A percentile compares a stretch with the other conserved stretches of the same genome.
Conservation (phyloP, 495 filamentous ascomycete species). For the Neurospora sp. region DNA sequence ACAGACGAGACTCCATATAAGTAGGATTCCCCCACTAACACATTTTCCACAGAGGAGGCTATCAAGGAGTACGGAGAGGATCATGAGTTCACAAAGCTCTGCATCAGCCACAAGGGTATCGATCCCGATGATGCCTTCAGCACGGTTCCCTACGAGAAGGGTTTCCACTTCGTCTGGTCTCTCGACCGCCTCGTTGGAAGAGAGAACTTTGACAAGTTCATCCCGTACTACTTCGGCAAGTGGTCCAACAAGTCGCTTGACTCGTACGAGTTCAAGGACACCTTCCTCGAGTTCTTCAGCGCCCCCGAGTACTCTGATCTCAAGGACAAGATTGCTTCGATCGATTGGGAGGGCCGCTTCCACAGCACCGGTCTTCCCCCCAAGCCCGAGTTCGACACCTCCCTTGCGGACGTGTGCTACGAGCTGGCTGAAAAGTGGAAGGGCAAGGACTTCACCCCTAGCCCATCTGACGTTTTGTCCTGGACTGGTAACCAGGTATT, state of each 20-base stretch:
- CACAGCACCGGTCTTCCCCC: constrained; percentile 77
- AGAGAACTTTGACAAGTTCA: constrained; percentile 82
- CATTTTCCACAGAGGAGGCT: constrained; percentile 46
- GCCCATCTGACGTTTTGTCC: constrained; percentile 52
- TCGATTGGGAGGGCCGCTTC: constrained; percentile 88
- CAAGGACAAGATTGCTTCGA: constrained; percentile 50
- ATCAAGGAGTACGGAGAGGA: constrained; percentile 66
- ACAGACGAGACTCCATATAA: not conserved
- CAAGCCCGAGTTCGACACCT: constrained; percentile 84
- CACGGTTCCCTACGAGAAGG: constrained; percentile 68
- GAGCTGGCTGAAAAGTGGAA: constrained; percentile 73
- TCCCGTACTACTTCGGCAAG: constrained; percentile 84
- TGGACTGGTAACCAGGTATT: constrained; percentile 81
- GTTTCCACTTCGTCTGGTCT: constrained; percentile 55
- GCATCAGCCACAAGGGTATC: constrained; percentile 75
- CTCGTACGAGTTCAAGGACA: constrained; percentile 85
- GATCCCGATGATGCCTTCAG: constrained; percentile 95
- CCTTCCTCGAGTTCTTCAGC: constrained; percentile 74
- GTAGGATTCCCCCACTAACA: not conserved
- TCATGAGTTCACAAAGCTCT: constrained; percentile 86
- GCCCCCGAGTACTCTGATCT: constrained; percentile 51
- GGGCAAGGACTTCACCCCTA: constrained; percentile 52
- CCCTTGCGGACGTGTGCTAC: constrained; percentile 78
- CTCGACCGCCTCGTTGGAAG: constrained; percentile 81
- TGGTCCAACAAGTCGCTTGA: constrained; percentile 76